Base-by-base conservation (phyloP, 1,284 basidiomycete genomes). In the Tetrapyrgos nigripes region DNA sequence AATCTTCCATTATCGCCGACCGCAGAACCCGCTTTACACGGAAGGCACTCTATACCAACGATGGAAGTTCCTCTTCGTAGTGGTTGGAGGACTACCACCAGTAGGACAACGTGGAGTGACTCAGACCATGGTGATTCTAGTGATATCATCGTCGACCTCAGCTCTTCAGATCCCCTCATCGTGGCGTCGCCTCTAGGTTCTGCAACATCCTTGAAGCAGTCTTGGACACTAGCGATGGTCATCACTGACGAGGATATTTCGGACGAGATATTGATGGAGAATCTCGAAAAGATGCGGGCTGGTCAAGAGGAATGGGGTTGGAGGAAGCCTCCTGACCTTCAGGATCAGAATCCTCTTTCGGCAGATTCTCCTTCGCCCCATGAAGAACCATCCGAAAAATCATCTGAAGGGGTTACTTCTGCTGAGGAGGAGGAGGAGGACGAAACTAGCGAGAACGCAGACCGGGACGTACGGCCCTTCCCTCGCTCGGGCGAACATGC, bases 151-250 rank as follows among this genome's bases (percentile, higher is more conserved):
- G 10, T 24, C 24, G 37, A 17, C 11, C 21, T 33, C 27, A 3
- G 4, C 17, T 21, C 31, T 19, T 37, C 50, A n/a, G 50, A 21
- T 14, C 31, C 33, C 19, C 37, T 40, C 24, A 35, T 29, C 8
- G 24, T 50, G 4, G 27, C 33, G 17, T 28, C 54, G 14, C 43
- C 33, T 4, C 3, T 55, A n/a, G 21, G 47, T 21, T 28, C 26
- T 5, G 10, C 46, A 3, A 3, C 26, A 13, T 33, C 55, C 9
- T 21, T 28, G 26, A 33, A 37, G 79, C 80, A 81, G 24, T 79
- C 82, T n/a, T 72, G 88, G 45, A 87, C 86, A 6, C 64, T 87
- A n/a, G 82, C 82, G 9, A 88, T 86, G 1, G 85, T 89, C 63
- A 83, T 88, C 62, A 70, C 65, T 21, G 68, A 73, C 43, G 70